These are phyloP conservation scores for Trichaptum fuscoviolaceum DNA, from an alignment of 768 basidiomycete genomes.

Conservation along the genomic window DNA sequence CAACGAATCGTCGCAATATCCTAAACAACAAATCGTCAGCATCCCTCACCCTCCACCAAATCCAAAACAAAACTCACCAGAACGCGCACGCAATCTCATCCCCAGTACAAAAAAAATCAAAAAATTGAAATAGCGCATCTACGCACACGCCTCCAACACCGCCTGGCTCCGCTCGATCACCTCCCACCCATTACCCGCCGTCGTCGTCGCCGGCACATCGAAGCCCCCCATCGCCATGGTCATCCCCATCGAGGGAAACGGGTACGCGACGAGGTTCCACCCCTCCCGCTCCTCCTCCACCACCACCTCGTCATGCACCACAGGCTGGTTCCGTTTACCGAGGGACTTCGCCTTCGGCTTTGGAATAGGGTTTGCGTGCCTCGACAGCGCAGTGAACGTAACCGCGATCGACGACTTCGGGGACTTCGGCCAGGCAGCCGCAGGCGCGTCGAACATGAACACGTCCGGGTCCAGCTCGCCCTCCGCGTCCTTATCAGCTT, in stretches of 20 bases:
- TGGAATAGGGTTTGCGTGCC: too few species aligned
- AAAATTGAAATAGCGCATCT: neutral
- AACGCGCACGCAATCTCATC: neutral
- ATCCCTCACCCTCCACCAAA: too few species aligned
- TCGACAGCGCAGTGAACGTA: too few species aligned
- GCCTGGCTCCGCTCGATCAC: neutral
- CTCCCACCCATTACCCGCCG: neutral
- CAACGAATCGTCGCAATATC: too few species aligned
- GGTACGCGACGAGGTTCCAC: neutral
- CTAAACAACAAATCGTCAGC: too few species aligned
- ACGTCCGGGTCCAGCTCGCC: neutral
- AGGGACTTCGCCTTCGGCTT: neutral
- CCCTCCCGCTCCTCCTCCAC: neutral
- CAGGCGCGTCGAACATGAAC: neutral
- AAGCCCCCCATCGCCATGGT: neutral
- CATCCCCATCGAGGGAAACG: neutral
- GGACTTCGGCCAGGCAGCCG: neutral
- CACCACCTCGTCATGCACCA: neutral
- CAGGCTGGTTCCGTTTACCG: neutral
- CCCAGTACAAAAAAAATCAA: neutral
- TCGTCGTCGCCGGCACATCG: neutral
- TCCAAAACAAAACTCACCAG: constrained; percentile 1
- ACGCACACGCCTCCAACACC: neutral
- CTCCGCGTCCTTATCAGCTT: neutral
- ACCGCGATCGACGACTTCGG: too few species aligned